These are phyloP conservation scores for Mortierella sp. DNA, from an alignment of 371 early-diverging fungal genomes.

Conservation along the genomic window DNA sequence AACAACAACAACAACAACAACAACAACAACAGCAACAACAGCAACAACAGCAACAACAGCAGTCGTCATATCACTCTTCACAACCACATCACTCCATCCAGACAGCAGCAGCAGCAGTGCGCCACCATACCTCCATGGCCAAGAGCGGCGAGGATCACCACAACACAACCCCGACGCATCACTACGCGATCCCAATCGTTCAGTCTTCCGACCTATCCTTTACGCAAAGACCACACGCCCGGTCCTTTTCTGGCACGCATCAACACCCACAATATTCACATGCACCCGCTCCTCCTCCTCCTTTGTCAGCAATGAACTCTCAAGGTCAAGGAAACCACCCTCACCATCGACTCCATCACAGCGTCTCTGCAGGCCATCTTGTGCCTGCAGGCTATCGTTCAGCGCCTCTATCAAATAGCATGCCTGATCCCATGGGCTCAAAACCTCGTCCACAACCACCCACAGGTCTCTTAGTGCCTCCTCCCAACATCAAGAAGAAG, in stretches of 20 bases:
- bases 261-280: conserved; percentile 12
- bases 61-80: neutral
- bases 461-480: neutral
- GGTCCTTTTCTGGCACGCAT: conserved; percentile 21
- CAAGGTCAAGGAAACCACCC: neutral
- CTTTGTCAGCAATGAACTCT: neutral
- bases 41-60: conserved; percentile 18
- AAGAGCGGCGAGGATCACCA: conserved; percentile 10
- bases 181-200: conserved; percentile 12
- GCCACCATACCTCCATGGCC: neutral
- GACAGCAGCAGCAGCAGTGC: conserved; percentile 12
- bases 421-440: neutral
- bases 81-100: conserved; percentile 15
- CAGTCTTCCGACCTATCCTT: conserved; percentile 27
- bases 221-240: conserved; percentile 25
- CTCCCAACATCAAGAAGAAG: conserved; percentile 36
- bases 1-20: conserved; percentile 6
- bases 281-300: neutral
- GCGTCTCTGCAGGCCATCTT: conserved; percentile 41
- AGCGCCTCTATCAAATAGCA: neutral
- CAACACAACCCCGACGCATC: neutral
- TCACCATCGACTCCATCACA: conserved; percentile 40
- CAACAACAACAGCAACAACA: conserved; percentile 6
- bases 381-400: conserved; percentile 15
- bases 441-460: neutral